phyloP scores from a whole-genome alignment of 2,329 filamentous ascomycete genomes.

The Diplodia sapinea region DNA sequence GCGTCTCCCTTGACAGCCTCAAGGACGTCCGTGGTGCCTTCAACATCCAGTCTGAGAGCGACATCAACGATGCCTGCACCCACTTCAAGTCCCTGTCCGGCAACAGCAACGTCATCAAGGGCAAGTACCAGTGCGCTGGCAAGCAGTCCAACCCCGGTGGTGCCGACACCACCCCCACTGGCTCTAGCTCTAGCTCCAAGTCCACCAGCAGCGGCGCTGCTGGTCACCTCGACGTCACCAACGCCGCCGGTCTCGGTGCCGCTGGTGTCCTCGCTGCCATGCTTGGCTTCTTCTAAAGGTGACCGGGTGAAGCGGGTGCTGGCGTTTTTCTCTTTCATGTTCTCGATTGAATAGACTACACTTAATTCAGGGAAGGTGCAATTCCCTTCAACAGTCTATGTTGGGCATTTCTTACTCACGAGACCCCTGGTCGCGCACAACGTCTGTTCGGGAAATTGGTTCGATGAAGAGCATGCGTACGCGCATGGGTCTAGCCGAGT shows the following conservation, averaged over 20 bases:
- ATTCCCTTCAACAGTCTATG: constrained; percentile 23
- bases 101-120: constrained; percentile 50
- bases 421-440: constrained; percentile 18
- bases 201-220: constrained; percentile 46
- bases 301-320: constrained; percentile 38
- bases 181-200: constrained; percentile 33
- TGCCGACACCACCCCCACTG: constrained; percentile 44
- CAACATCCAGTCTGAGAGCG: constrained; percentile 55
- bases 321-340: constrained; percentile 41
- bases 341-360: constrained; percentile 48
- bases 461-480: constrained; percentile 16
- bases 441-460: constrained; percentile 20
- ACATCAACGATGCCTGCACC: constrained; percentile 50
- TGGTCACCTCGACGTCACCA: constrained; percentile 48
- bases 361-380: constrained; percentile 31
- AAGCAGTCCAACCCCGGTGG: constrained; percentile 46
- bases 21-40: constrained; percentile 56
- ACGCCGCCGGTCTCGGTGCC: constrained; percentile 50
- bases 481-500: constrained; percentile 13
- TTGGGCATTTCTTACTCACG: constrained; percentile 23
- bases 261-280: constrained; percentile 56
- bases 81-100: constrained; percentile 50
- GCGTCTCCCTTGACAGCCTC: constrained; percentile 69
- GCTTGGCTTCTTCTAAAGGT: constrained; percentile 53
- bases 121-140: constrained; percentile 52